Evolutionary conservation across 2,329 filamentous ascomycete species (phyloP), one percentile per base, ranked within the genome.

Genomic region (Sarocladium brachiariae): DNA sequence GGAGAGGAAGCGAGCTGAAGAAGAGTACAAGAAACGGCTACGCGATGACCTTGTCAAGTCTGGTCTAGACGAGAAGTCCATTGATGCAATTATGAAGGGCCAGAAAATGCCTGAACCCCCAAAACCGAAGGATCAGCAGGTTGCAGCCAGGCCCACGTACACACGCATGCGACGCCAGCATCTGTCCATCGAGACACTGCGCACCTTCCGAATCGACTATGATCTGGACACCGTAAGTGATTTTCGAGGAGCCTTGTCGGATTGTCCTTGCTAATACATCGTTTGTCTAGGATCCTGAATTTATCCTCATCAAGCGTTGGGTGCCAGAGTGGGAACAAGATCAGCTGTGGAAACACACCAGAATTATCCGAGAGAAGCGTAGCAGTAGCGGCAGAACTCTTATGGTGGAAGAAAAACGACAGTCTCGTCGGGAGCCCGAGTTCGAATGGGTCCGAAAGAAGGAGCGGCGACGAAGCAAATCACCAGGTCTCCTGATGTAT

Each of bases 261-360:
- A 48, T 7, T 35, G 11, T 23, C n/a, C 34, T 3, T 35, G 45
- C 45, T 35, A 21, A 48, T 24, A 6, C 6, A 14, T 4, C 27
- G 27, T 27, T 34, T 30, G 9, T 37, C 9, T 56, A 82, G 74
- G 83, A 90, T 59, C 76, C 80, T 16, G 81, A 86, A 43, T 90
- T 81, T 58, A 72, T 90, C 51, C 66, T 91, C 53, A 86, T 90
- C 68, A 87, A 86, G 66, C 75, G 81, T 51, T 87, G 81, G 80
- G 81, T 90, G 49, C 78, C 80, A 3, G 82, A 89, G 57, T 77
- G 79, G 54, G 79, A 89, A 62, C 86, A 89, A 60, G 78, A 88
- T 52, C 71, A 81, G 51, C 76, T 89, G 46, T 91, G 87, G 76
- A 76, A 80, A 38, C 85, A 90, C 66, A 89, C 86, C 2, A 75